phyloP scores from a whole-genome alignment of 352 stramenopile genomes.

The Discostella stelligera region DNA sequence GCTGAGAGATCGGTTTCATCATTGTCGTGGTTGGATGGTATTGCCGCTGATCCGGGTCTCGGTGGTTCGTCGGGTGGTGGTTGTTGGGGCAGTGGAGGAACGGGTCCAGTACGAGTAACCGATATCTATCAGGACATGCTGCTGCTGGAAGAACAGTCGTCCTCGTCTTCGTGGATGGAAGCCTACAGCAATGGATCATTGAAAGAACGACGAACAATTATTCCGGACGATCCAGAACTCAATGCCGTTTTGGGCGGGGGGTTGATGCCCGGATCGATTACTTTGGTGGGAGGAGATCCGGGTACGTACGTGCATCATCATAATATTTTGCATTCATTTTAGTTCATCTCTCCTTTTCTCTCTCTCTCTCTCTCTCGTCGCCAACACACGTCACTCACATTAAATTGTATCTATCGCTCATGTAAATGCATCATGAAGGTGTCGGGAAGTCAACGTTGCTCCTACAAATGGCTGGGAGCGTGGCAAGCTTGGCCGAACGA shows the following conservation, averaged over 20 bases:
- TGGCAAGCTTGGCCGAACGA: constrained; percentile 53
- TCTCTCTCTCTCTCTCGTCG: too few relatives aligned
- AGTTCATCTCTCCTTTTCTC: too few relatives aligned
- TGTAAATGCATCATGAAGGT: background rate
- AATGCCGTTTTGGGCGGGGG: constrained; percentile 95
- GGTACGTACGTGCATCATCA: constrained; percentile 87
- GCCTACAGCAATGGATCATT: constrained; percentile 14
- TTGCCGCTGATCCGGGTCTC: constrained; percentile 39
- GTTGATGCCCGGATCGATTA: constrained; percentile 91
- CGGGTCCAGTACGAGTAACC: constrained; percentile 50
- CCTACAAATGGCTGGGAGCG: constrained; percentile 88
- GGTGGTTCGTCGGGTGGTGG: constrained; percentile 48
- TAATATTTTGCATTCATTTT: constrained; percentile 41
- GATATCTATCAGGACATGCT: constrained; percentile 59
- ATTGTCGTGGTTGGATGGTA: constrained; percentile 64
- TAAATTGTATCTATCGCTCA: background rate
- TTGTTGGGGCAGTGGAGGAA: constrained; percentile 18
- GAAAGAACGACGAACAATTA: constrained; percentile 32
- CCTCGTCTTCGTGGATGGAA: constrained; percentile 20
- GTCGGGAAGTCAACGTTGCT: constrained; percentile 84
- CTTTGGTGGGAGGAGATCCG: constrained; percentile 92
- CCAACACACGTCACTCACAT: background rate
- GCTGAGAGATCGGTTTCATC: constrained; percentile 5
- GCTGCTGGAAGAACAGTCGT: background rate
- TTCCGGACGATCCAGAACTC: constrained; percentile 76